Evolutionary conservation across 2,329 filamentous ascomycete genomes (phyloP).

Genomic region (Penicillium sp.): DNA sequence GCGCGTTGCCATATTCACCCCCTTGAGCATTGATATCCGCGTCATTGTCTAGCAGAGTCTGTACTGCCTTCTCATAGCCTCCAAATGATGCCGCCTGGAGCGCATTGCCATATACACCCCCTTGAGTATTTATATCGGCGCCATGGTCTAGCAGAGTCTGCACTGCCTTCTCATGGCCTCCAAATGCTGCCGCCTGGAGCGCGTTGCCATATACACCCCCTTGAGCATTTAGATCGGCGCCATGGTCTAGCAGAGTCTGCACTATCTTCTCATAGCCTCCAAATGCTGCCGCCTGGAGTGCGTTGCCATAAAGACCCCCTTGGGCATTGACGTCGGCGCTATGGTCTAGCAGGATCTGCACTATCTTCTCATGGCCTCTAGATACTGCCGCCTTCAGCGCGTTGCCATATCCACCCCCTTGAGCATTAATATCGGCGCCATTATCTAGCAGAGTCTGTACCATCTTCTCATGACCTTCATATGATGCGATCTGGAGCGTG

Average conservation of each 20-base stretch:
- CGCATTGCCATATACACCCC: not conserved
- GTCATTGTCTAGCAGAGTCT: not conserved
- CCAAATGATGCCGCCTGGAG: not conserved
- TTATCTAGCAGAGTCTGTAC: too few relatives aligned
- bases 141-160: not conserved
- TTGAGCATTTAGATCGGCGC: slow-evolving; percentile 2
- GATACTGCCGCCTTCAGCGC: slow-evolving; percentile 2
- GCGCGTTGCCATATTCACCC: not conserved
- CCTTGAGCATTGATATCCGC: not conserved
- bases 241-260: slow-evolving; percentile 3
- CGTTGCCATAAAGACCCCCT: not conserved
- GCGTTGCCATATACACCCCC: not conserved
- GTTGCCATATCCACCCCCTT: not conserved
- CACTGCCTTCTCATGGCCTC: not conserved
- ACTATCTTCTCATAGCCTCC: not conserved
- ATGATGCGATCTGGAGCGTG: too few relatives aligned
- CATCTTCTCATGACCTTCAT: too few relatives aligned
- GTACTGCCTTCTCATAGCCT: not conserved
- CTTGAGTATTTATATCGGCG: not conserved
- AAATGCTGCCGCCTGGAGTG: not conserved
- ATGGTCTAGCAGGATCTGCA: slow-evolving; percentile 2
- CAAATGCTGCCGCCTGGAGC: not conserved
- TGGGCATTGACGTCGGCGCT: not conserved
- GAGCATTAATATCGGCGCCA: too few relatives aligned
- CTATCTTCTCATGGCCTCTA: not conserved